These are phyloP conservation scores for Trichoderma oligosporum DNA, from an alignment of 2,329 filamentous ascomycete genomes.

Conservation along the genomic window DNA sequence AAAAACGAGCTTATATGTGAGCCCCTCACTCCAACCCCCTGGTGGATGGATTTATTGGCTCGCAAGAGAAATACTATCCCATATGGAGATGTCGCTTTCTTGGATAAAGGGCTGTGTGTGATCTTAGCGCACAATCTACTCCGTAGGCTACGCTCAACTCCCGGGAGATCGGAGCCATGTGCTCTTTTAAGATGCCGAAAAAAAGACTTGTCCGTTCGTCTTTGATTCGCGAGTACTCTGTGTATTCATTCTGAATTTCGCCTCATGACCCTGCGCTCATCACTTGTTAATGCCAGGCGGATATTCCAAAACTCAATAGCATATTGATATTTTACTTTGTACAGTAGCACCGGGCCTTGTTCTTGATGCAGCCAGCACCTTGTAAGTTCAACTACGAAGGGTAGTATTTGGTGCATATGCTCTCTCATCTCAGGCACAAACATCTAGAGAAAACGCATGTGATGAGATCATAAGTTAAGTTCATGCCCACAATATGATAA, in stretches of 20 bases:
- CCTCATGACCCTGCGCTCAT: background rate
- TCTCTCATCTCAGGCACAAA: background rate
- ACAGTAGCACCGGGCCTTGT: background rate
- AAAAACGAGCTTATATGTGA: background rate
- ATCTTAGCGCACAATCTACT: no score
- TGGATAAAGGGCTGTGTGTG: no score
- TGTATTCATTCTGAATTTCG: background rate
- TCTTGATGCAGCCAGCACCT: no score
- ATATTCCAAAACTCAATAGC: no score
- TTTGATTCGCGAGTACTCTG: background rate
- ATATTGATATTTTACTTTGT: no score
- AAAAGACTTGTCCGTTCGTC: background rate
- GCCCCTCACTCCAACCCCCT: background rate
- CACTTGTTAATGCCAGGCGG: background rate
- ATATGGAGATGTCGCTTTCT: no score
- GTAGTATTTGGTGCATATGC: background rate
- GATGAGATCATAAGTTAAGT: conserved; percentile 1
- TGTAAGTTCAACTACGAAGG: no score
- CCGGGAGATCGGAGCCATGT: conserved; percentile 16
- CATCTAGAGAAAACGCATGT: background rate
- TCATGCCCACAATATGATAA: conserved; percentile 9
- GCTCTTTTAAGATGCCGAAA: conserved; percentile 12
- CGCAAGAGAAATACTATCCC: no score
- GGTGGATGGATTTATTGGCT: background rate
- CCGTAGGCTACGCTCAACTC: background rate